These are phyloP conservation scores for Globisporangium radiosum DNA, from an alignment of 352 stramenopile species.

Conservation along the genomic window DNA sequence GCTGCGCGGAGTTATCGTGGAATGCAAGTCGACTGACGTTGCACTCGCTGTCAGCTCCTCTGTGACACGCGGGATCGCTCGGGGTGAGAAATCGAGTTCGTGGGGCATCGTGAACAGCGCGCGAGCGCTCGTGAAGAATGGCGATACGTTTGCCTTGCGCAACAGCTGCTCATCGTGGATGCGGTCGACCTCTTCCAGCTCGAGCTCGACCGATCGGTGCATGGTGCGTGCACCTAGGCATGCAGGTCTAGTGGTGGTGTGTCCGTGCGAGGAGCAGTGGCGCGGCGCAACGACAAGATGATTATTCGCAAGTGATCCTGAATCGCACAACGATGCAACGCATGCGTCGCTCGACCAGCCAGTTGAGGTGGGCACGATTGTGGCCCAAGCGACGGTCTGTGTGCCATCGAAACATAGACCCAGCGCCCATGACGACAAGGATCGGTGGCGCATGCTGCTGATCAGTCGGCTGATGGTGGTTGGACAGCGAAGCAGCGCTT, in stretches of 20 bases:
- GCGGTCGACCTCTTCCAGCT: conserved; percentile 33
- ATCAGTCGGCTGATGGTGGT: no score
- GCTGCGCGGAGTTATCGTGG: background rate
- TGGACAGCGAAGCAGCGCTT: no score
- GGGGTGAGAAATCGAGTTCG: conserved; percentile 32
- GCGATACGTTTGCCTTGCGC: conserved; percentile 25
- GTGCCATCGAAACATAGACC: no score
- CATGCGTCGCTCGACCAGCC: no score
- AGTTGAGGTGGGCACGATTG: no score
- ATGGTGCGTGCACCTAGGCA: background rate
- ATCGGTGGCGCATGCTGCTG: no score
- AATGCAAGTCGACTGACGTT: background rate
- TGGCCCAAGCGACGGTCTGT: no score
- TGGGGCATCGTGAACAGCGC: conserved; percentile 16
- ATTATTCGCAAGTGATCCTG: conserved; percentile 1
- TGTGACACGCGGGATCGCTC: conserved; percentile 3
- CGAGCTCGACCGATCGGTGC: conserved; percentile 20
- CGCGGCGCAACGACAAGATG: background rate
- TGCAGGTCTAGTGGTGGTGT: background rate
- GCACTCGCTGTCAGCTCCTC: conserved; percentile 1
- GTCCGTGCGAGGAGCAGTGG: background rate
- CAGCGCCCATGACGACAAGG: no score
- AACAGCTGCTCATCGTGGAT: conserved; percentile 21
- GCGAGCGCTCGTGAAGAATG: conserved; percentile 27
- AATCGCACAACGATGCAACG: no score